Evolutionary conservation across 805 yeast genomes (phyloP), one percentile per base, ranked within the genome.

Genomic region (Wickerhamomyces bisporus): DNA sequence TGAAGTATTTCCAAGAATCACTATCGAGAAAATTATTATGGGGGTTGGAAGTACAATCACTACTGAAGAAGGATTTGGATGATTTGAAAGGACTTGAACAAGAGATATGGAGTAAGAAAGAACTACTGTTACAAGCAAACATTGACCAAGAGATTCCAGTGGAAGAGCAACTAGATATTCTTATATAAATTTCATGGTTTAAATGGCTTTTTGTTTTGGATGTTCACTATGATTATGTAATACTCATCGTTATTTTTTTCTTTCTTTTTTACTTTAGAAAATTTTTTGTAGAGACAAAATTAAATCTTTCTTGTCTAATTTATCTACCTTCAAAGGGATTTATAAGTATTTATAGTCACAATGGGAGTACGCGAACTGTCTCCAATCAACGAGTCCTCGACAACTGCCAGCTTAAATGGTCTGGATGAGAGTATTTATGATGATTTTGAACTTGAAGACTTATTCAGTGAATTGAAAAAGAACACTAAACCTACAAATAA

Each of bases 71-170:
- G 5, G 55, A 65, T 26, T 50, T 71, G 24, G 35, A 37, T 1
- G 44, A 57, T 1, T 39, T 62, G 12, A 48, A 55, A 30, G 56
- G 59, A 29, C 62, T 63, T 30, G 57, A 75, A 26, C 51, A 58
- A 26, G 42, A 21, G 5, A 17, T 68, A 20, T 71, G 71, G 70
- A 39, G 57, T 6, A 46, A 56, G 6, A 73, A 68, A 38, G 77
- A 73, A 41, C 40, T 62, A 10, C 48, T 73, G 14, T 44, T 73
- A 19, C 72, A 72, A 38, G 67, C 70, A 5, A 69, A 67, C 37
- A 54, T 70, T 20, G 41, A 52, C 27, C 36, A 63, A 9, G 73
- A 57, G 27, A 31, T 54, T 3, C 44, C 50, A 4, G 30, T 38
- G 4, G 38, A 41, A 10, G 24, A 21, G 7, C 24, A 21, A 21